These are phyloP conservation scores for Aspergillus steynii DNA, from an alignment of 495 filamentous ascomycete genomes.

Conservation along the genomic window DNA sequence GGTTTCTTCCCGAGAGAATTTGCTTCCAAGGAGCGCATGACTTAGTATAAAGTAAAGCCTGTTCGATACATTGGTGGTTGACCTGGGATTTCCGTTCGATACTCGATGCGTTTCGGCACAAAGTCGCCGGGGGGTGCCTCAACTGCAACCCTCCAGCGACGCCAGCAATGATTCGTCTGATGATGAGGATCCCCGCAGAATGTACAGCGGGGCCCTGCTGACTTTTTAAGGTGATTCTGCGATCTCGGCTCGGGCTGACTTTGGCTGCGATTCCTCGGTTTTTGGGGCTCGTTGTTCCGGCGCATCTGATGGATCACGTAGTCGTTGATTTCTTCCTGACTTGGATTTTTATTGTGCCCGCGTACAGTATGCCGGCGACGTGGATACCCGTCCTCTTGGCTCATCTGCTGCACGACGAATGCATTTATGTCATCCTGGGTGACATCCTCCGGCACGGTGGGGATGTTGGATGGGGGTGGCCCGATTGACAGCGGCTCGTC, in stretches of 20 bases:
- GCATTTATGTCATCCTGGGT: slow-evolving; percentile 32
- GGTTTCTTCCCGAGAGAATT: neutral
- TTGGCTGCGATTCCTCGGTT: slow-evolving; percentile 25
- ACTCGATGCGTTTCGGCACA: slow-evolving; percentile 26
- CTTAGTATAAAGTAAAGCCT: slow-evolving; percentile 22
- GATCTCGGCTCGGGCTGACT: slow-evolving; percentile 25
- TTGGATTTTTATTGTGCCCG: slow-evolving; percentile 27
- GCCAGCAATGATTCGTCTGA: slow-evolving; percentile 25
- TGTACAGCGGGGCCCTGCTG: slow-evolving; percentile 15
- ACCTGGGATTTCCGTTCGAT: slow-evolving; percentile 19
- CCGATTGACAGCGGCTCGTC: neutral
- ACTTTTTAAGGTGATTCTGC: slow-evolving; percentile 5
- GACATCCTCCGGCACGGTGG: slow-evolving; percentile 1
- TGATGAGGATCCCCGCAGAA: slow-evolving; percentile 28
- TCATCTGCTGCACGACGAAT: slow-evolving; percentile 30
- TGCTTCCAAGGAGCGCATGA: neutral
- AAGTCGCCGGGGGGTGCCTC: slow-evolving; percentile 27
- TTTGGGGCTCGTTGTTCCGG: slow-evolving; percentile 25
- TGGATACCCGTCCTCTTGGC: slow-evolving; percentile 7
- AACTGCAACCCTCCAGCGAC: slow-evolving; percentile 27
- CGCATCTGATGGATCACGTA: slow-evolving; percentile 35
- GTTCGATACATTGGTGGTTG: slow-evolving; percentile 29
- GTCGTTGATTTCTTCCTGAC: slow-evolving; percentile 36
- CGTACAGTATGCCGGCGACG: slow-evolving; percentile 10
- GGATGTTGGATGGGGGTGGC: neutral